Percentiles rank a stretch among this genome's conserved stretches.
Conservation (phyloP, 768 basidiomycete genomes). For the Cytidiella melzeri region DNA sequence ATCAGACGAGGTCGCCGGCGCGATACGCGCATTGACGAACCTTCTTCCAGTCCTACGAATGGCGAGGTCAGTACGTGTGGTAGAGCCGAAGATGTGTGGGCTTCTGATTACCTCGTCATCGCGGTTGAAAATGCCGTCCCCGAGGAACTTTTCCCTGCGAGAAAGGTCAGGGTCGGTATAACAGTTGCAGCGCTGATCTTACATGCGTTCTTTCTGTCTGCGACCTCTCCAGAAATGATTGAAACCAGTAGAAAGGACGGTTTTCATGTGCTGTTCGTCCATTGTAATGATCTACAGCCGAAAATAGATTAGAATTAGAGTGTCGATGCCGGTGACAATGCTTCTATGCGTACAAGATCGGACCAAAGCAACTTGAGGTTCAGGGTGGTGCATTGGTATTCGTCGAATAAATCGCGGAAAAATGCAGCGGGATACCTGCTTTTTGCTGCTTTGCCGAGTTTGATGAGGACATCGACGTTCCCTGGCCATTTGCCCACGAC, state of each 20-base stretch:
- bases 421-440: conserved; percentile 58
- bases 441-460: conserved; percentile 47
- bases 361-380: conserved; percentile 65
- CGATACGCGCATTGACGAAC: conserved; percentile 37
- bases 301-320: conserved; percentile 2
- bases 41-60: conserved; percentile 53
- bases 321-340: too few species aligned
- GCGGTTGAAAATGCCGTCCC: conserved; percentile 71
- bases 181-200: conserved; percentile 17
- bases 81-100: conserved; percentile 14
- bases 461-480: conserved; percentile 64
- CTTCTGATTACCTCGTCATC: conserved; percentile 71
- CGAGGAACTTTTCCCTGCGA: conserved; percentile 49
- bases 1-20: conserved; percentile 1
- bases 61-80: conserved; percentile 1
- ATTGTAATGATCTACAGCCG: conserved; percentile 75
- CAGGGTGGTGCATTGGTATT: conserved; percentile 65
- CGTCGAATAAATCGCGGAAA: conserved; percentile 60
- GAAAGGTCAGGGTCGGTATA: not conserved
- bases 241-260: conserved; percentile 60
- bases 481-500: conserved; percentile 71
- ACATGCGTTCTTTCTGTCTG: conserved; percentile 63
- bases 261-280: conserved; percentile 66
- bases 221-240: conserved; percentile 61
- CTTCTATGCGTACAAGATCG: conserved; percentile 51